Evolutionary conservation across 345 rosid genomes (phyloP), one percentile per base, ranked within the genome.

Genomic region (Populus ilicifolia): DNA sequence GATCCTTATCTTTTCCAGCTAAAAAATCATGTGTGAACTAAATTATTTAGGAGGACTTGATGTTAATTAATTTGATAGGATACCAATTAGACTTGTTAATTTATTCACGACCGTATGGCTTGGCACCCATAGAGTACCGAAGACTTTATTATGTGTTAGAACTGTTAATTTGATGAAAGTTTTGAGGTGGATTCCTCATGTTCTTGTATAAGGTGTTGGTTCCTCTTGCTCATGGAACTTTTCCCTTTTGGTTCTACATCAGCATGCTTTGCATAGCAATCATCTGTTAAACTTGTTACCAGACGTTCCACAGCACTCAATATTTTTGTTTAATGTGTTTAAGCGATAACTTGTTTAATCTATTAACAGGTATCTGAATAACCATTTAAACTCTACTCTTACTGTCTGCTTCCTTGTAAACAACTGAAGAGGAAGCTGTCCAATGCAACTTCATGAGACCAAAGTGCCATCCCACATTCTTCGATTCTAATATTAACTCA

Each of bases 381-480:
- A 85, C 82, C 91, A 89, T 83, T 73, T 95, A 76, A 82, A 89
- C 25, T 89, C 89, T 25, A 82, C 89, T 44, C 90, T 95, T 73
- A 89, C 92, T 1, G 83, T 95, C 62, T 63, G 81, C 63, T 89
- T 92, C 97, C 91, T 39, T 76, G 82, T 43, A 59, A 56, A 35
- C 80, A 78, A 46, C 84, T 93, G 48, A 70, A 84, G 82, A 67
- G 39, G 10, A 93, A 87, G 83, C 64, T 95, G 71, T 33, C 5
- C 35, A 33, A 33, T 78, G 77, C 36, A 72, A 30, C 85, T 95
- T 86, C 84, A 73, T 90, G 86, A 86, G 88, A 69, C 97, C 94
- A 5, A 90, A 88, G 84, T 93, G 97, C 79, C 93, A 91, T 84
- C 88, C 98, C 67, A 80, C 90, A 77, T 89, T 95, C 82, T 89